Evolutionary conservation across 495 filamentous ascomycete genomes (phyloP).

Genomic region (Amorphotheca resinae): DNA sequence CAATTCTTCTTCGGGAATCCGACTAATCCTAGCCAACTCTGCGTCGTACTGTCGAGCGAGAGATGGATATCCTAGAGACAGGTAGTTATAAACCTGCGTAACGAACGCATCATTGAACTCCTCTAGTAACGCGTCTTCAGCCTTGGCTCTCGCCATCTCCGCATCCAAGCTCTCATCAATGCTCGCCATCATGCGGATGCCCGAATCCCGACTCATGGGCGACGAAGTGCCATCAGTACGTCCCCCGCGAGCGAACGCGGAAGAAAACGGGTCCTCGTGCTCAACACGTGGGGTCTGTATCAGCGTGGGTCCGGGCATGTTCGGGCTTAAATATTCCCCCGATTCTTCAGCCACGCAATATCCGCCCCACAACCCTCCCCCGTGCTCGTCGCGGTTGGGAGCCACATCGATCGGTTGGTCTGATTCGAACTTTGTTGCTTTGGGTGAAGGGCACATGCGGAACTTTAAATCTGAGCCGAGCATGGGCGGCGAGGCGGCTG

Average conservation of each 20-base stretch:
- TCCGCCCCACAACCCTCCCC: conserved; percentile 58
- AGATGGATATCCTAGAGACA: conserved; percentile 80
- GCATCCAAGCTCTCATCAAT: conserved; percentile 36
- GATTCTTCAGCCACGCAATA: conserved; percentile 35
- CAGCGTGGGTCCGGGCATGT: conserved; percentile 17
- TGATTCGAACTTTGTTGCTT: conserved; percentile 66
- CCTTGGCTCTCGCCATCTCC: conserved; percentile 35
- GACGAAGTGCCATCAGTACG: background rate
- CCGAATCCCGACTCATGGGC: conserved; percentile 4
- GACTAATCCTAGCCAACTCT: conserved; percentile 69
- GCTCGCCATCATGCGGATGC: conserved; percentile 33
- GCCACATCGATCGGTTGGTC: conserved; percentile 37
- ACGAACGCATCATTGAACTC: conserved; percentile 78
- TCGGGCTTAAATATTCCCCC: conserved; percentile 26
- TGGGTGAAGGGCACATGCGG: conserved; percentile 64
- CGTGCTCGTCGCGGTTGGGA: conserved; percentile 33
- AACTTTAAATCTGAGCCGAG: conserved; percentile 65
- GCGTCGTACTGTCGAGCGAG: conserved; percentile 69
- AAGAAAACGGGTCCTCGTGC: conserved; percentile 19
- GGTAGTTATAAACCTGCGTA: conserved; percentile 91
- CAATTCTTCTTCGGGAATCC: conserved; percentile 50
- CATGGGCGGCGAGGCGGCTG: conserved; percentile 62
- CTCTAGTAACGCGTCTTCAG: conserved; percentile 40
- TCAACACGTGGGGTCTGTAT: conserved; percentile 18
- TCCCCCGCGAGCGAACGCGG: conserved; percentile 8